Conservation (phyloP, 441 rosid genomes). For the Populus hybrid region DNA sequence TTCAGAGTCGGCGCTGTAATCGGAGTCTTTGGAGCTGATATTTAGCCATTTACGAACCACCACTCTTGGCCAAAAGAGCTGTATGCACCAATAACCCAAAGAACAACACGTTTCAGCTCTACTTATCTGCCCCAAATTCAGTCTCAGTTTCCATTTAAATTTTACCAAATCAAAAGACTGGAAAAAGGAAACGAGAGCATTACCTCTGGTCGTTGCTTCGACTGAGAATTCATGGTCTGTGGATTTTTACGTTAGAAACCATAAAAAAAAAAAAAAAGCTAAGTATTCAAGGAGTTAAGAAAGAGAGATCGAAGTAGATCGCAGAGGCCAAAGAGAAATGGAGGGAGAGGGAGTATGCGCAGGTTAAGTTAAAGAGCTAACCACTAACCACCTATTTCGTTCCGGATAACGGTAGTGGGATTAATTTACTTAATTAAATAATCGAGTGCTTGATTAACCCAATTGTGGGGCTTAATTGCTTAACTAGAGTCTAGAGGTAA, state of each 20-base stretch:
- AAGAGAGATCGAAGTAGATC: not conserved
- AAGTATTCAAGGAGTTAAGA: not conserved
- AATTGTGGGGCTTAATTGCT: not conserved
- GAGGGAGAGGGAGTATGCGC: not conserved
- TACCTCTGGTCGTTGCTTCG: constrained; percentile 32
- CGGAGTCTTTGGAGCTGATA: constrained; percentile 56
- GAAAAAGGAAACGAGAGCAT: not conserved
- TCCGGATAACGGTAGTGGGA: not conserved
- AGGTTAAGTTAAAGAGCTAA: not conserved
- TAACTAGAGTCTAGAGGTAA: too few relatives aligned
- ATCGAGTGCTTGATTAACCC: not conserved
- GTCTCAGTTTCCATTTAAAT: constrained; percentile 12
- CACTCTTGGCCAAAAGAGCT: constrained; percentile 77
- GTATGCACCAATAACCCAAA: constrained; percentile 67
- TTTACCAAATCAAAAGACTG: not conserved
- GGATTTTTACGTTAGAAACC: not conserved
- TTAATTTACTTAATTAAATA: not conserved
- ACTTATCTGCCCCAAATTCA: constrained; percentile 41
- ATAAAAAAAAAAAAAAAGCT: not conserved
- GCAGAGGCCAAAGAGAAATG: not conserved
- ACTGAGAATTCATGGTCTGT: constrained; percentile 28
- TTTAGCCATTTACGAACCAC: constrained; percentile 82
- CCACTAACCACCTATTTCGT: not conserved
- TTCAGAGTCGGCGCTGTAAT: constrained; percentile 72
- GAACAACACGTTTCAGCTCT: constrained; percentile 67